Base-by-base conservation (phyloP, 1,139 yeast genomes). In the Taphrina deformans region DNA sequence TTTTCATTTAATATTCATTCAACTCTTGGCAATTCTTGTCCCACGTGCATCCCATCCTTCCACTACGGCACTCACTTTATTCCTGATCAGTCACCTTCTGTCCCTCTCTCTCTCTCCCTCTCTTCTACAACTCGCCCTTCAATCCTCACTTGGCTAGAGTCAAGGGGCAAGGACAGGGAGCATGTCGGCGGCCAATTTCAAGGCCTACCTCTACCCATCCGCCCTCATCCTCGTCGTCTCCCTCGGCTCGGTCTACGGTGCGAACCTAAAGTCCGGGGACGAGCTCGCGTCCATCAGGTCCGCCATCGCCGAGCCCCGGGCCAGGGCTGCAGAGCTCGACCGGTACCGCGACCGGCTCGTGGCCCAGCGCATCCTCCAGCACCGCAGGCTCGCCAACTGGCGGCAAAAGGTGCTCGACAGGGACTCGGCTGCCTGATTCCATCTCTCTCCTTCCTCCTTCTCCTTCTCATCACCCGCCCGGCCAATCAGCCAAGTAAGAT, bases 171-270 rank as follows among this genome's bases (percentile, higher is more conserved):
- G n/a, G n/a, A n/a, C n/a, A n/a, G n/a, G n/a, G n/a, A n/a, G n/a
- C n/a, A n/a, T n/a, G n/a, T n/a, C n/a, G 40, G 14, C 40, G n/a
- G 40, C 45, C 31, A 26, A 35, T 12, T 46, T 59, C 3, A 23
- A 26, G 23, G n/a, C 27, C 1, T 59, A 59, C 35, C 48, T 51
- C 27, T 41, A 48, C 23, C 63, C 63, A 5, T 35, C 56, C 12
- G 51, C 56, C 1, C 44, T 52, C 44, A 59, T 59, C 40, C 16
- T 59, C 50, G 41, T 59, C 40, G 63, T 59, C 51, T 35, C 46
- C 27, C 45, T 50, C 40, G 63, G 63, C 40, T 48, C 56, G 9
- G 27, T 59, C 50, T 59, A 59, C 31, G 63, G 63, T 14, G 63
- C 63, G 14, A 50, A 38, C 29, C 50, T 59, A 4, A 59, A 59